A percentile compares a stretch with the other conserved stretches of the same genome.
Conservation (phyloP, 2,329 filamentous ascomycete genomes). For the Metarhizium brunneum region DNA sequence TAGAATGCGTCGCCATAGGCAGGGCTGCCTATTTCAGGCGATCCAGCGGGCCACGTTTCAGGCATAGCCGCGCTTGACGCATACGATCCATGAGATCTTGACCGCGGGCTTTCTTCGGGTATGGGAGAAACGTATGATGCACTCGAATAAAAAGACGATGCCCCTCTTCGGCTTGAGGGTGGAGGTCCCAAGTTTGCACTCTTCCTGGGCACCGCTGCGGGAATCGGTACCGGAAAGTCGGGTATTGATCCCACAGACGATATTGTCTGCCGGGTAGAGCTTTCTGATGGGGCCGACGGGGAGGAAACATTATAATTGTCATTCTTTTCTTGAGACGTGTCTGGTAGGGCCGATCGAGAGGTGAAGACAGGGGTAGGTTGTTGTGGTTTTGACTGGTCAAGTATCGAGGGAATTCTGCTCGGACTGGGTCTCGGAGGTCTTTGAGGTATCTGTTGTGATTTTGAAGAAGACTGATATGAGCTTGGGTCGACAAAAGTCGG, state of each 20-base stretch:
- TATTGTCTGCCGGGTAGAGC: slow-evolving; percentile 39
- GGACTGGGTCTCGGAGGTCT: slow-evolving; percentile 51
- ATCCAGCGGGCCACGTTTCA: slow-evolving; percentile 49
- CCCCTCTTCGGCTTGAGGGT: slow-evolving; percentile 49
- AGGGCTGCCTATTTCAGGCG: slow-evolving; percentile 34
- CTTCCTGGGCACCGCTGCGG: slow-evolving; percentile 27
- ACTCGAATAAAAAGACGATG: slow-evolving; percentile 56
- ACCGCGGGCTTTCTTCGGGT: slow-evolving; percentile 56
- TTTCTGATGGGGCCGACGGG: slow-evolving; percentile 38
- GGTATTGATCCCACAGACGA: slow-evolving; percentile 49
- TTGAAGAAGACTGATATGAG: slow-evolving; percentile 41
- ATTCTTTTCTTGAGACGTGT: slow-evolving; percentile 21
- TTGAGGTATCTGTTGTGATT: slow-evolving; percentile 40
- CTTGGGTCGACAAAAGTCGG: slow-evolving; percentile 23
- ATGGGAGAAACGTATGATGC: slow-evolving; percentile 65
- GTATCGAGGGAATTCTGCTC: slow-evolving; percentile 48
- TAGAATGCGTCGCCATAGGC: slow-evolving; percentile 39
- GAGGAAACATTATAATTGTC: slow-evolving; percentile 30
- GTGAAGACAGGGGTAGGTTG: slow-evolving; percentile 45
- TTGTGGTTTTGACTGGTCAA: slow-evolving; percentile 46
- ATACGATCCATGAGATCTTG: slow-evolving; percentile 52
- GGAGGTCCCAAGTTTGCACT: slow-evolving; percentile 50
- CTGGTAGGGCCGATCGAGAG: slow-evolving; percentile 20
- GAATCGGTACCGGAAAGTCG: slow-evolving; percentile 42
- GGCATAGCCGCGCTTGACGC: slow-evolving; percentile 67